phyloP scores from a whole-genome alignment of 1,284 basidiomycete genomes.

The Takashimella tepidaria region DNA sequence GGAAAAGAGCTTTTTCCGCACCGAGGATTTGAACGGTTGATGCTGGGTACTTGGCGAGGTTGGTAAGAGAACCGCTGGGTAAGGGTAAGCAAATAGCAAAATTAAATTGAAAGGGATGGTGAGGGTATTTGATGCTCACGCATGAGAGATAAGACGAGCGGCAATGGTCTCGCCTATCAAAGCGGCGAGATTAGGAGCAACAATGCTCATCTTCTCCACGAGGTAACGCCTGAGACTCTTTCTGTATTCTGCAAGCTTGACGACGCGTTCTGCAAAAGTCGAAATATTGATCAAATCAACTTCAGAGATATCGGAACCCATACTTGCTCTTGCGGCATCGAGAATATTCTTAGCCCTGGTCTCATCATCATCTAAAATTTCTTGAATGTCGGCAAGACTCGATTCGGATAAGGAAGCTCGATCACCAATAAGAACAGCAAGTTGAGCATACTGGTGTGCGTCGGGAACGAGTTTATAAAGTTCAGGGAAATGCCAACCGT shows the following conservation, averaged over 20 bases:
- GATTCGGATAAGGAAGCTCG: constrained; percentile 62
- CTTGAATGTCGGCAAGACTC: constrained; percentile 71
- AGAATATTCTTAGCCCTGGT: constrained; percentile 88
- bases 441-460: constrained; percentile 88
- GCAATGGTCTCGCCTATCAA: constrained; percentile 93
- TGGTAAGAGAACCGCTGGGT: constrained; percentile 75
- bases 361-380: constrained; percentile 79
- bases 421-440: constrained; percentile 83
- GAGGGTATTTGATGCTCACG: too few species aligned
- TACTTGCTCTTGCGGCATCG: constrained; percentile 87
- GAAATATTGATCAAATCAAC: constrained; percentile 96
- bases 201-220: constrained; percentile 95
- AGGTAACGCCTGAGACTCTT: constrained; percentile 86
- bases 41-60: constrained; percentile 96
- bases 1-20: constrained; percentile 96
- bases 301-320: constrained; percentile 89
- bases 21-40: constrained; percentile 97
- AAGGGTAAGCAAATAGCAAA: neutral
- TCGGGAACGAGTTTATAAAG: constrained; percentile 91
- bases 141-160: constrained; percentile 91
- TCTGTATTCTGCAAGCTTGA: constrained; percentile 89
- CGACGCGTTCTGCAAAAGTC: constrained; percentile 84
- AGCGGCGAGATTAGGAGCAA: constrained; percentile 91
- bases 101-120: neutral
- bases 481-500: constrained; percentile 99